Evolutionary conservation across 768 basidiomycete genomes (phyloP), one percentile per base, ranked within the genome.

Genomic region (Boletus edulis): DNA sequence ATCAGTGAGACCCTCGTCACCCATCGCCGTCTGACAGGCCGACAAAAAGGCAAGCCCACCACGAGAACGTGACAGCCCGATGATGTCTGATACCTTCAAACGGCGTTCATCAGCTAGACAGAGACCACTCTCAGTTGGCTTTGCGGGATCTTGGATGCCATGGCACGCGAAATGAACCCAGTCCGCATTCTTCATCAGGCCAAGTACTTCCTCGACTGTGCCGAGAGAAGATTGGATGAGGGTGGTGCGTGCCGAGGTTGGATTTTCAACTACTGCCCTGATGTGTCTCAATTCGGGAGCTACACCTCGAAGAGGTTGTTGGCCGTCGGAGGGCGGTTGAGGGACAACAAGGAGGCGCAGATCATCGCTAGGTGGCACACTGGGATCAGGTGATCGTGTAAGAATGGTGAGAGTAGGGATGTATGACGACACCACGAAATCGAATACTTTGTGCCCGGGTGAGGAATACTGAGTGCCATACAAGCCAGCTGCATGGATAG

Each of bases 281-380:
- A 20, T 70, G 68, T 50, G 69, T 70, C 40, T 60, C 70, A 51
- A 60, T 61, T 53, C 54, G 2, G 58, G 55, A 17, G 58, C 46
- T 6, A 57, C 44, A 18, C 55, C 56, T 3, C 52, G 61, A 5
- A 68, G 52, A n/a, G 39, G 39, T 6, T 1, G 2, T 12, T 41
- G 46, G 2, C 59, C 60, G 17, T 56, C 60, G 27, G 27, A 27
- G 5, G 27, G 27, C 5, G 27, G 27, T 27, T 27, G 27, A 27
- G 27, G 27, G 27, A 27, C 27, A 27, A 27, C 4, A 27, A 27
- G 27, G 27, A 27, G 27, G 4, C 27, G 27, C 27, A 27, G 27
- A 27, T 27, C 27, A 1, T 8, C 5, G 7, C 5, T 27, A 6
- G 27, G 27, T 27, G 27, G 5, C 27, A 27, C 27, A 8, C 5